phyloP scores from a whole-genome alignment of 2,329 filamentous ascomycete species.

The Botrytis hyacinthi region DNA sequence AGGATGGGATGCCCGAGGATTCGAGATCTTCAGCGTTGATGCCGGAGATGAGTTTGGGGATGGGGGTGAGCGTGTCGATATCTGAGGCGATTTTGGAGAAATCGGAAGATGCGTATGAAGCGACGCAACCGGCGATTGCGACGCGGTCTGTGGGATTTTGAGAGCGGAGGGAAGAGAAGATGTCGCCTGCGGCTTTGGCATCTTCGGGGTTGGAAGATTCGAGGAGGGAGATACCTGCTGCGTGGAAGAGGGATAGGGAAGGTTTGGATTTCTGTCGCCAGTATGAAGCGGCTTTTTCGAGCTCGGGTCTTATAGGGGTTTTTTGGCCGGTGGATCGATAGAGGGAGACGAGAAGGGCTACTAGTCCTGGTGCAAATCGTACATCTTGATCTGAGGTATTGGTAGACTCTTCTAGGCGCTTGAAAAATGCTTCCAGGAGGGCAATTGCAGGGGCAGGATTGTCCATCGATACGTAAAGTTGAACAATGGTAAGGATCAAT shows the following conservation, averaged over 20 bases:
- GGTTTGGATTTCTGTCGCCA: constrained; percentile 67
- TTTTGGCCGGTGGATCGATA: constrained; percentile 75
- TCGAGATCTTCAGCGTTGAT: constrained; percentile 64
- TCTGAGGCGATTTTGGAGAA: constrained; percentile 55
- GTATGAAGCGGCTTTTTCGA: constrained; percentile 76
- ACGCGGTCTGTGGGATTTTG: constrained; percentile 65
- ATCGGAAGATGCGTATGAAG: constrained; percentile 67
- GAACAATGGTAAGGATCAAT: constrained; percentile 73
- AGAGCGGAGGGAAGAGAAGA: constrained; percentile 71
- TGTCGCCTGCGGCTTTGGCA: constrained; percentile 66
- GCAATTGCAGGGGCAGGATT: constrained; percentile 71
- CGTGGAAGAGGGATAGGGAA: constrained; percentile 68
- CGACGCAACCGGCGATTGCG: constrained; percentile 80
- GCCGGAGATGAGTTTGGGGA: constrained; percentile 59
- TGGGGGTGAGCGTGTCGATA: constrained; percentile 56
- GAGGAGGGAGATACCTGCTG: constrained; percentile 80
- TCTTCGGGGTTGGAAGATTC: constrained; percentile 70
- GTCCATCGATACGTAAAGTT: constrained; percentile 72
- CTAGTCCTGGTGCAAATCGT: constrained; percentile 79
- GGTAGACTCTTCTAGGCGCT: constrained; percentile 62
- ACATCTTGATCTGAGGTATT: constrained; percentile 60
- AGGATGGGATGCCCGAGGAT: constrained; percentile 59
- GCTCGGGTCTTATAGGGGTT: constrained; percentile 66
- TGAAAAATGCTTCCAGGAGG: constrained; percentile 74
- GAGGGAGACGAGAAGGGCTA: constrained; percentile 76